Conservation (phyloP, 1,284 basidiomycete species). For the Malassezia furfur region DNA sequence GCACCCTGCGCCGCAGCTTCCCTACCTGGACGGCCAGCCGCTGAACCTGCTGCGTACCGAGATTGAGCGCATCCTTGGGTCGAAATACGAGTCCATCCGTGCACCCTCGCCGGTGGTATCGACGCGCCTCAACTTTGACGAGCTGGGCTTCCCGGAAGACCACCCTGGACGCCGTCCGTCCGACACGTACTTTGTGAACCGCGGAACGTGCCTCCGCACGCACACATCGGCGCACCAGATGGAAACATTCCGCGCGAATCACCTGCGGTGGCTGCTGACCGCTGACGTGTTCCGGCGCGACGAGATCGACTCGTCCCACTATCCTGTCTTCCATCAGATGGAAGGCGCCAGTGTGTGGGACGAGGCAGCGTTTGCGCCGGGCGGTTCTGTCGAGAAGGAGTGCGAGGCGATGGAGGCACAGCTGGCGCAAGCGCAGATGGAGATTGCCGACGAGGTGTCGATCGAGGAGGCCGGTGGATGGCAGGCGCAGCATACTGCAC, state of each 20-base stretch:
- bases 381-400: slow-evolving; percentile 51
- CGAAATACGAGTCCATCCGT: slow-evolving; percentile 48
- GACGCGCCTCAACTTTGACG: slow-evolving; percentile 88
- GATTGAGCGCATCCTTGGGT: slow-evolving; percentile 71
- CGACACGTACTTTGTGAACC: slow-evolving; percentile 95
- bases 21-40: slow-evolving; percentile 70
- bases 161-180: slow-evolving; percentile 82
- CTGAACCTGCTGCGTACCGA: slow-evolving; percentile 71
- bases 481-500: slow-evolving; percentile 66
- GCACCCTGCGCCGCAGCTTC: slow-evolving; percentile 57
- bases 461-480: slow-evolving; percentile 64
- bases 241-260: slow-evolving; percentile 68
- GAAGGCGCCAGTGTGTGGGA: slow-evolving; percentile 78
- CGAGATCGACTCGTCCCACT: slow-evolving; percentile 94
- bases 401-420: slow-evolving; percentile 56
- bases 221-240: slow-evolving; percentile 98
- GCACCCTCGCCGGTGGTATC: slow-evolving; percentile 79
- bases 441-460: slow-evolving; percentile 74
- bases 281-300: slow-evolving; percentile 98
- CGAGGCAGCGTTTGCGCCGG: slow-evolving; percentile 50
- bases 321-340: slow-evolving; percentile 98
- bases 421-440: slow-evolving; percentile 54
- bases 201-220: slow-evolving; percentile 79
- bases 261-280: slow-evolving; percentile 76
- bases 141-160: slow-evolving; percentile 82